phyloP scores from a whole-genome alignment of 352 stramenopile genomes.

The Pythium scleroteichum region DNA sequence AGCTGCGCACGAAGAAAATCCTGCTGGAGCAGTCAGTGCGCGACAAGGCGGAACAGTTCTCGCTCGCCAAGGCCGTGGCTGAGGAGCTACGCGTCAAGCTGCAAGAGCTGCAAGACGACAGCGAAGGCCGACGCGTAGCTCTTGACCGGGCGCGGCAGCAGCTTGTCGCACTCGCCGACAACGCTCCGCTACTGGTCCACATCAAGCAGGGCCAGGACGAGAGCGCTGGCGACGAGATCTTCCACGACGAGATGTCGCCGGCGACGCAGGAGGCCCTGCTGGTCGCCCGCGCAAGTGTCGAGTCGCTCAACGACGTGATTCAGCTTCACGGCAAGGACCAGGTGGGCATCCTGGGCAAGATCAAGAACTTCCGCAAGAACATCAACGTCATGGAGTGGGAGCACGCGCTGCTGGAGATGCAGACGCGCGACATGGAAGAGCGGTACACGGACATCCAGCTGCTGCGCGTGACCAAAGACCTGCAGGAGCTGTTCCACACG shows the following conservation, averaged over 20 bases:
- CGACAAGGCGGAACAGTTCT: conserved; percentile 57
- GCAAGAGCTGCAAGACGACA: conserved; percentile 38
- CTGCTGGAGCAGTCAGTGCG: conserved; percentile 50
- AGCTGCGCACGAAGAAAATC: conserved; percentile 67
- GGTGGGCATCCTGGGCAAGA: conserved; percentile 80
- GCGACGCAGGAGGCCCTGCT: conserved; percentile 53
- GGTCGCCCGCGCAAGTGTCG: conserved; percentile 74
- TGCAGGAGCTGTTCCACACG: conserved; percentile 90
- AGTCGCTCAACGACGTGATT: conserved; percentile 88
- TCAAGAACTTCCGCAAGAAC: conserved; percentile 93
- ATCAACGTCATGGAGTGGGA: conserved; percentile 96
- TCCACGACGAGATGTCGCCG: conserved; percentile 20
- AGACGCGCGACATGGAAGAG: conserved; percentile 88
- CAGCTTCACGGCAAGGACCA: conserved; percentile 85
- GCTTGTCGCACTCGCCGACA: conserved; percentile 45
- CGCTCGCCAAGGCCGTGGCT: conserved; percentile 43
- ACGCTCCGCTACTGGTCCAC: conserved; percentile 81
- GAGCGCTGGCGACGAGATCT: conserved; percentile 54
- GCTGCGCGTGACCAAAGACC: conserved; percentile 91
- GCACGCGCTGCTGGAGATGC: conserved; percentile 73
- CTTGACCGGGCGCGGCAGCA: conserved; percentile 23
- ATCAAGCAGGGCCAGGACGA: conserved; percentile 93
- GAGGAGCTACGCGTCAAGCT: conserved; percentile 56
- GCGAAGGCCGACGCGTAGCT: conserved; percentile 31
- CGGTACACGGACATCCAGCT: conserved; percentile 93